Percentiles rank a stretch among this genome's conserved stretches.
These are phyloP conservation scores for Letharia columbiana DNA, from an alignment of 495 filamentous ascomycete genomes.

Conservation along the genomic window DNA sequence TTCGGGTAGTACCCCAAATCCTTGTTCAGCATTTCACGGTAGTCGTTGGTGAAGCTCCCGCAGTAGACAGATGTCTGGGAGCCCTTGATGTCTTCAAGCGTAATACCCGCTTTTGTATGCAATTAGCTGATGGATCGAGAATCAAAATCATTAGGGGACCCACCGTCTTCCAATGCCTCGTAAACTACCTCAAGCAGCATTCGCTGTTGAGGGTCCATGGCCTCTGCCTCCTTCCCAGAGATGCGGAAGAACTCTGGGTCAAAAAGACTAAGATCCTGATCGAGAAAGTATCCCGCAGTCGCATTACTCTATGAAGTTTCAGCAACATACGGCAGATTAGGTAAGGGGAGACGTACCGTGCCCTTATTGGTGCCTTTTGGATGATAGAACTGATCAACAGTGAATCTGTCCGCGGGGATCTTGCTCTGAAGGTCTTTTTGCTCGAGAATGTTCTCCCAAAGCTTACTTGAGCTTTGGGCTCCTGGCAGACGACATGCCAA, in stretches of 20 bases:
- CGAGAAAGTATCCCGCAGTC: slow-evolving; percentile 32
- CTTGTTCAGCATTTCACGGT: slow-evolving; percentile 28
- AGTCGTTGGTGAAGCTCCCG: slow-evolving; percentile 34
- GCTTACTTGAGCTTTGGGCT: slow-evolving; percentile 19
- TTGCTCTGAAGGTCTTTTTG: slow-evolving; percentile 23
- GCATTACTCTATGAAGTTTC: slow-evolving; percentile 21
- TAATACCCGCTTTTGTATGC: slow-evolving; percentile 23
- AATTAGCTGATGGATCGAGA: slow-evolving; percentile 1
- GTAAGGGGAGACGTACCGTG: slow-evolving; percentile 13
- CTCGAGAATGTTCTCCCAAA: slow-evolving; percentile 23
- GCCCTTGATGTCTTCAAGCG: slow-evolving; percentile 35
- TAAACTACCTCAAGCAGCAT: slow-evolving; percentile 45
- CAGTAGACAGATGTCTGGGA: slow-evolving; percentile 36
- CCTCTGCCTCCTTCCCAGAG: slow-evolving; percentile 37
- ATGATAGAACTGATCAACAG: slow-evolving; percentile 35
- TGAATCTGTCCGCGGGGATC: slow-evolving; percentile 32
- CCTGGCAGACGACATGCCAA: slow-evolving; percentile 24
- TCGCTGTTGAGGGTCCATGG: slow-evolving; percentile 34
- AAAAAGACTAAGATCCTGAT: slow-evolving; percentile 23
- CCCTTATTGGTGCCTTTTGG: slow-evolving; percentile 27
- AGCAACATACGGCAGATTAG: background rate
- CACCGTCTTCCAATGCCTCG: slow-evolving; percentile 40
- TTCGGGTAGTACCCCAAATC: slow-evolving; percentile 27
- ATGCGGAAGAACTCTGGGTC: slow-evolving; percentile 46
- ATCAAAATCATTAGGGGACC: background rate